Evolutionary conservation across 2,329 filamentous ascomycete genomes (phyloP).

Genomic region (Paecilomyces formosus): DNA sequence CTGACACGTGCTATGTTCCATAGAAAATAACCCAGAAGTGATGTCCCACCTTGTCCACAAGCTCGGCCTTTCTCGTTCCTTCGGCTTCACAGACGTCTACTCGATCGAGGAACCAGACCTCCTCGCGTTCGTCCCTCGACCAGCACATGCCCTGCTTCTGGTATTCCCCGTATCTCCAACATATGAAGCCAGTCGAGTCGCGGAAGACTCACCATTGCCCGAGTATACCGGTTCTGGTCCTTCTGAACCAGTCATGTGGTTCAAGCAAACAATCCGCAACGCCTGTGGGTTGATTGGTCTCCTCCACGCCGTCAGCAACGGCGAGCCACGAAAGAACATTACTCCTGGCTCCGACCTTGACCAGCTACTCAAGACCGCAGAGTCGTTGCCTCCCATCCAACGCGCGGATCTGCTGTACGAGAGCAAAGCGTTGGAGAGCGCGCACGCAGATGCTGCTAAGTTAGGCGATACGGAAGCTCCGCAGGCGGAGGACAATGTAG

Average conservation of each 20-base stretch:
- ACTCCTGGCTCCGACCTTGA: constrained; percentile 39
- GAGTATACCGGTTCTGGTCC: constrained; percentile 63
- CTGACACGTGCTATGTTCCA: background rate
- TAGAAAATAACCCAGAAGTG: constrained; percentile 75
- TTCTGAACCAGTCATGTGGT: constrained; percentile 78
- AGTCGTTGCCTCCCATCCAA: constrained; percentile 57
- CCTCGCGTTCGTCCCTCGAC: constrained; percentile 79
- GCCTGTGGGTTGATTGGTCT: constrained; percentile 88
- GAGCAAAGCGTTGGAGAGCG: constrained; percentile 65
- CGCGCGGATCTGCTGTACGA: constrained; percentile 71
- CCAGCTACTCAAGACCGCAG: constrained; percentile 61
- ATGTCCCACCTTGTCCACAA: constrained; percentile 77
- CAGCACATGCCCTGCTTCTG: constrained; percentile 78
- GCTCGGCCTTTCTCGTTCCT: constrained; percentile 70
- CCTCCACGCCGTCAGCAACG: constrained; percentile 75
- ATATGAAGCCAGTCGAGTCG: constrained; percentile 68
- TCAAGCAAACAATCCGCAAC: constrained; percentile 88
- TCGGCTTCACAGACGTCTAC: constrained; percentile 86
- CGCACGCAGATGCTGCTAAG: constrained; percentile 69
- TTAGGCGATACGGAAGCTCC: constrained; percentile 75
- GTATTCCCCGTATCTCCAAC: constrained; percentile 77
- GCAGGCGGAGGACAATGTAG: constrained; percentile 69
- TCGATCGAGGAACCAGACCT: constrained; percentile 79
- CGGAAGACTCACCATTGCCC: constrained; percentile 59
- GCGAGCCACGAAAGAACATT: constrained; percentile 58